Evolutionary conservation across 495 filamentous ascomycete species (phyloP).

Genomic region (Neurospora sp.): DNA sequence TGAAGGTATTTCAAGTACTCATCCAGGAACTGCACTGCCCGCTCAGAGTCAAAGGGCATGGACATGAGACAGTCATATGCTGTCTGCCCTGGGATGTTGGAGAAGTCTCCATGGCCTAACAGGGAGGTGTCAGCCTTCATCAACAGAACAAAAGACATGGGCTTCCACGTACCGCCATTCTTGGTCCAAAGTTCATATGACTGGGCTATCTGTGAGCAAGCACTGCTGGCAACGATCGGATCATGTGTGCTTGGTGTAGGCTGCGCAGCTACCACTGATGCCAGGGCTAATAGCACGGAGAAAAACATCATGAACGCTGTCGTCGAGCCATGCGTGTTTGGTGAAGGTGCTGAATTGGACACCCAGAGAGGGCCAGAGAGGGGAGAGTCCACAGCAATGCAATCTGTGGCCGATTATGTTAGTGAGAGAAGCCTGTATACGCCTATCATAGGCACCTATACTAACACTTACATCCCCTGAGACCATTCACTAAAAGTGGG

Average conservation of each 20-base stretch:
- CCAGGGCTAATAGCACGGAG: neutral
- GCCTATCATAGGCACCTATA: fast-evolving
- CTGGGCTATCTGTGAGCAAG: neutral
- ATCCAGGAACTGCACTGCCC: neutral
- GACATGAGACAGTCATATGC: neutral
- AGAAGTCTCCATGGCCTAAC: neutral
- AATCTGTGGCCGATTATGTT: too few species aligned
- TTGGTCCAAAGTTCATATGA: neutral
- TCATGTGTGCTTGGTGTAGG: neutral
- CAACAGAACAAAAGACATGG: neutral
- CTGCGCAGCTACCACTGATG: neutral
- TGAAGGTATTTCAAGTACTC: neutral
- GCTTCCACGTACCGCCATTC: neutral
- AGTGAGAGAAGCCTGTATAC: too few species aligned
- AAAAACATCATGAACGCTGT: neutral
- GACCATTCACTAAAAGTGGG: neutral
- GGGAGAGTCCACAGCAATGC: too few species aligned
- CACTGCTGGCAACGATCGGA: neutral
- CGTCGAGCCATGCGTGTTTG: neutral
- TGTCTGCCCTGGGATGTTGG: neutral
- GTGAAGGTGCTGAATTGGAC: neutral
- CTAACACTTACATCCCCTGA: neutral
- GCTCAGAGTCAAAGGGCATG: neutral
- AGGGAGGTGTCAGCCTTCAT: neutral
- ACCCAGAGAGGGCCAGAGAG: too few species aligned